phyloP scores from a whole-genome alignment of 2,329 filamentous ascomycete species.

The Penicillium sumatraense region DNA sequence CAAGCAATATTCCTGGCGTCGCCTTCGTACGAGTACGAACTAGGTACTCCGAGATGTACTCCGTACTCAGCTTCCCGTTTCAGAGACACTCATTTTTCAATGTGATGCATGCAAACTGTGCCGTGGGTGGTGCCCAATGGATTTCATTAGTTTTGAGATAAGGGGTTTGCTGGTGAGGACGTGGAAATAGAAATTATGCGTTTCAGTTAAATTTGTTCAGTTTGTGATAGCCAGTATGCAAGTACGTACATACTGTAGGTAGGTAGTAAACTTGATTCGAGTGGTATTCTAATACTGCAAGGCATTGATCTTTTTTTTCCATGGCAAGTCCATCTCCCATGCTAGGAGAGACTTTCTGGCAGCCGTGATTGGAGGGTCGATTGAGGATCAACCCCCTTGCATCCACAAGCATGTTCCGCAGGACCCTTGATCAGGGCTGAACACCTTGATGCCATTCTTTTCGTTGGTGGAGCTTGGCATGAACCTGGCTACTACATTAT shows the following conservation, averaged over 20 bases:
- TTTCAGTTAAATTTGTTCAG: too few species aligned
- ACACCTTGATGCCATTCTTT: too few species aligned
- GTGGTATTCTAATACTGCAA: background rate
- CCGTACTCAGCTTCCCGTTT: too few species aligned
- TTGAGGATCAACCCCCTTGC: slow-evolving; percentile 5
- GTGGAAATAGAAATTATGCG: too few species aligned
- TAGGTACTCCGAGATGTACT: background rate
- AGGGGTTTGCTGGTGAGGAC: too few species aligned
- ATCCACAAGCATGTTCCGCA: background rate
- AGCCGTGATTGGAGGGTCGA: background rate
- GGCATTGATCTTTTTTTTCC: background rate
- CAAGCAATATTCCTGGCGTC: slow-evolving; percentile 8
- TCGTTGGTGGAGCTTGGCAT: too few species aligned
- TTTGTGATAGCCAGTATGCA: background rate
- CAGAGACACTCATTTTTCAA: too few species aligned
- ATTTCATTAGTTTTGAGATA: too few species aligned
- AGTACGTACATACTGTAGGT: background rate
- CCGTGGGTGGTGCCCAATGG: too few species aligned
- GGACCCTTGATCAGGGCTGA: too few species aligned
- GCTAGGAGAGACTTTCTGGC: background rate
- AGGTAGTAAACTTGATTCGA: background rate
- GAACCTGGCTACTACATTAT: too few species aligned
- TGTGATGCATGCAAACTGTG: too few species aligned
- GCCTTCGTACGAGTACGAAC: slow-evolving; percentile 17
- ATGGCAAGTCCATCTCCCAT: background rate